Conservation (phyloP, 192 early-diverging fungal species). For the Coemansia sp. region DNA sequence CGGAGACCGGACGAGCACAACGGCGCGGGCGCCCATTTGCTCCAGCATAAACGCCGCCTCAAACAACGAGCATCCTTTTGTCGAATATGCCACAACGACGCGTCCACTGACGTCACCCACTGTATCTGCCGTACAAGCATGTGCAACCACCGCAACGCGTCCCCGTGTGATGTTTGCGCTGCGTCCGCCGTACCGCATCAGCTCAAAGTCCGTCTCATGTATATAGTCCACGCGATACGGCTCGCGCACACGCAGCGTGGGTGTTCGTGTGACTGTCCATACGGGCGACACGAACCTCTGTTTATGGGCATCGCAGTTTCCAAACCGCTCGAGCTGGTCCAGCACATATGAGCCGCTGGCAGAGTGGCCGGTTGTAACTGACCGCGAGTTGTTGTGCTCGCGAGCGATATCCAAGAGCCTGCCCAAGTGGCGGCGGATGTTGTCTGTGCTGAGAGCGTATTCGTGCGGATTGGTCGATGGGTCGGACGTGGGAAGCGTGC, state of each 20-base stretch:
- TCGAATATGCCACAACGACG: conserved; percentile 52
- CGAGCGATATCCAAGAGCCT: conserved; percentile 38
- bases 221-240: conserved; percentile 27
- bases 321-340: conserved; percentile 18
- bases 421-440: conserved; percentile 31
- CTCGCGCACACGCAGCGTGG: conserved; percentile 14
- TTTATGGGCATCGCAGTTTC: conserved; percentile 35
- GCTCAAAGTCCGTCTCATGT: conserved; percentile 36
- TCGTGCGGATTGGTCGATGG: conserved; percentile 41
- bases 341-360: conserved; percentile 46
- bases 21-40: conserved; percentile 57
- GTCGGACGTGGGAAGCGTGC: conserved; percentile 47
- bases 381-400: conserved; percentile 44
- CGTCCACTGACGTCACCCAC: conserved; percentile 46
- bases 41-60: conserved; percentile 58
- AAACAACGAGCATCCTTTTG: conserved; percentile 53
- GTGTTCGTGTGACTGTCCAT: conserved; percentile 24
- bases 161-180: conserved; percentile 51
- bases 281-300: conserved; percentile 49
- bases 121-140: conserved; percentile 48
- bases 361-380: conserved; percentile 41
- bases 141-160: conserved; percentile 43
- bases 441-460: conserved; percentile 36
- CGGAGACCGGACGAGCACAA: conserved; percentile 58
- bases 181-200: conserved; percentile 61